Evolutionary conservation across 192 early-diverging fungal genomes (phyloP), one percentile per base, ranked within the genome.

Genomic region (Linnemannia hyalina): DNA sequence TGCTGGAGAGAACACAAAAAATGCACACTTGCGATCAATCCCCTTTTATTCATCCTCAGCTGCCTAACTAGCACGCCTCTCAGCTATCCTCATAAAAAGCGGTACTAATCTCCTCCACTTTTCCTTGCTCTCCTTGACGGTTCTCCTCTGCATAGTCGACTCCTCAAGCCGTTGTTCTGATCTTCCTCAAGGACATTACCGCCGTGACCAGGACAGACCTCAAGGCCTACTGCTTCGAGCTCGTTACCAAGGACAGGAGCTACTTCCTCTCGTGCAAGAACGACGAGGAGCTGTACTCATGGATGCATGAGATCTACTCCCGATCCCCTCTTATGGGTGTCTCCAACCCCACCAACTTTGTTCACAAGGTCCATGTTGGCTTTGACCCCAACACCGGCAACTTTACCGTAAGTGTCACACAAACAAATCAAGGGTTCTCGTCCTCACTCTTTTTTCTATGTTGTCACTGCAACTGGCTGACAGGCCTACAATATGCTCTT

Each of bases 271-370:
- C 97, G 15, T 98, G 97, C 87, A 96, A 95, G 84, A 97, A 93
- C 82, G 99, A 99, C 87, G 96, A 98, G 84, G 98, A 99, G 85
- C 91, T 99, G 41, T 99, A 99, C 87, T 94, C 95, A 65, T 99
- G 99, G 99, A 97, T 99, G 93, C 98, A 99, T 82, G 96, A 97
- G 83, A 96, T 99, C 87, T 99, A 99, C 90, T 95, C 96, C 91
- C 91, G 95, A 42, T 96, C 96, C 15, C 94, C 96, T 32, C 90
- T 96, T 77, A 88, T 83, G 74, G 95, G 96, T 26, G 94, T 95
- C 60, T 96, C 95, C 10, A 93, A 91, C 78, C 95, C 95, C 4
- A 96, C 95, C 42, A 96, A 97, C 90, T 96, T 96, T 92, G 94
- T 95, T 13, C 96, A 97, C 87, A 92, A 95, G 87, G 95, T 96